Base-by-base conservation (phyloP, 2,329 filamentous ascomycete species). In the Penicillium polonicum region DNA sequence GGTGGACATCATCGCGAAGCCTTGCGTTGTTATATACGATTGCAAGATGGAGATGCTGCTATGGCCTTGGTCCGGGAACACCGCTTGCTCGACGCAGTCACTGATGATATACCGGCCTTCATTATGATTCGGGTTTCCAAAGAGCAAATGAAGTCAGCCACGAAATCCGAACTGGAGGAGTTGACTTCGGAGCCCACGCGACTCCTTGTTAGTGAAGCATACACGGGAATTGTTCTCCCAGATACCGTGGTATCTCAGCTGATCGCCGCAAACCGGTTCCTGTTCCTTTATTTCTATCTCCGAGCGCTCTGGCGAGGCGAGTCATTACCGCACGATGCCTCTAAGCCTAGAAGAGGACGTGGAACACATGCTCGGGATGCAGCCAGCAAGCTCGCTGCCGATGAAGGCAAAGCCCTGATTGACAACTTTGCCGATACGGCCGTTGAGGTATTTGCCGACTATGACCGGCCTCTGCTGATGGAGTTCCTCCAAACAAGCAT, bases 261-360 rank as follows among this genome's bases (percentile, higher is more conserved):
- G 2, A 81, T 88, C 65, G 80, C 81, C 21, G 85, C 88, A 60
- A 81, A 86, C 19, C 78, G 90, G 50, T 80, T 86, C 50, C 79
- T 91, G 0, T 97, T 96, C 70, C 83, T 96, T 0, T 97, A 90
- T 78, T 95, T 97, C 76, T 99, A 99, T 72, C 82, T 99, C 25
- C 87, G 89, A 13, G 87, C 88, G 0, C 80, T 99, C 3, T 99
- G 93, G 92, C 85, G 83, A 58, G 91, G 90, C 1, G 85, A 91
- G 58, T 85, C 84, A 10, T 82, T 88, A 38, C 68, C 73, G 7
- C 66, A 71, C 9, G 69, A 69, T 6, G 59, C 67, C 9, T 68
- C 70, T 8, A 76, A 74, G 51, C 70, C 72, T 21, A 69, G 70
- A 41, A 61, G 74, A 61, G 65, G 72, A 53, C 68, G 72, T 25